Conservation (phyloP, 768 basidiomycete species). For the Lanmaoa rubissima region DNA sequence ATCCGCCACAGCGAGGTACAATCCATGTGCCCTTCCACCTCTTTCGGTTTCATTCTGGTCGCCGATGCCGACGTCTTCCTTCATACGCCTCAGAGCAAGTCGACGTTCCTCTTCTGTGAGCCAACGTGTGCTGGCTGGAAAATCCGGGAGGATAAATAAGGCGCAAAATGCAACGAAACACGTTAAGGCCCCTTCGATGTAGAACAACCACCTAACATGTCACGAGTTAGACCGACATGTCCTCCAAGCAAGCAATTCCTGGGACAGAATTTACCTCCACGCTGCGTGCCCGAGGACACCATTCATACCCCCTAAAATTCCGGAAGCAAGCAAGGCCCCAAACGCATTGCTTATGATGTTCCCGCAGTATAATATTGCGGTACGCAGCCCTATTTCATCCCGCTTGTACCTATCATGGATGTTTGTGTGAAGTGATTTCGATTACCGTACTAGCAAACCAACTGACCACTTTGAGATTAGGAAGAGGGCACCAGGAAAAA, state of each 20-base stretch:
- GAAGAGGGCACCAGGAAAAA: slow-evolving; percentile 45
- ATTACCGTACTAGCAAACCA: slow-evolving; percentile 25
- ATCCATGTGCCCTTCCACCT: slow-evolving; percentile 41
- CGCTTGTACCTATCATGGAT: slow-evolving; percentile 39
- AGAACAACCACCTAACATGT: slow-evolving; percentile 46
- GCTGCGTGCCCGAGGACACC: slow-evolving; percentile 47
- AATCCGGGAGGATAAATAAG: slow-evolving; percentile 50
- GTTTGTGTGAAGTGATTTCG: slow-evolving; percentile 24
- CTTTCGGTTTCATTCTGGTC: slow-evolving; percentile 49
- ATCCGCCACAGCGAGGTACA: slow-evolving; percentile 64
- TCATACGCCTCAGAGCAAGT: slow-evolving; percentile 58
- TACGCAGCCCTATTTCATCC: slow-evolving; percentile 43
- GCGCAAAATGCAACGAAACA: slow-evolving; percentile 44
- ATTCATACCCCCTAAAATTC: slow-evolving; percentile 47
- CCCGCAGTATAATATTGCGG: slow-evolving; percentile 48
- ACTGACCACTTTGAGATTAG: slow-evolving; percentile 34
- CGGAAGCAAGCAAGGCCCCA: slow-evolving; percentile 48
- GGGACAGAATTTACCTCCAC: slow-evolving; percentile 42
- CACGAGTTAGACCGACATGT: slow-evolving; percentile 5
- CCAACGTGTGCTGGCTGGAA: slow-evolving; percentile 38
- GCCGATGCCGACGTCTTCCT: slow-evolving; percentile 61
- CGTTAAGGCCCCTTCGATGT: slow-evolving; percentile 45
- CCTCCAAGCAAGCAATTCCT: slow-evolving; percentile 1
- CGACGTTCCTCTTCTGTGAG: slow-evolving; percentile 37
- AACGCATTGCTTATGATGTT: slow-evolving; percentile 56